phyloP scores from a whole-genome alignment of 2,329 filamentous ascomycete species.

The Penicillium sp. region DNA sequence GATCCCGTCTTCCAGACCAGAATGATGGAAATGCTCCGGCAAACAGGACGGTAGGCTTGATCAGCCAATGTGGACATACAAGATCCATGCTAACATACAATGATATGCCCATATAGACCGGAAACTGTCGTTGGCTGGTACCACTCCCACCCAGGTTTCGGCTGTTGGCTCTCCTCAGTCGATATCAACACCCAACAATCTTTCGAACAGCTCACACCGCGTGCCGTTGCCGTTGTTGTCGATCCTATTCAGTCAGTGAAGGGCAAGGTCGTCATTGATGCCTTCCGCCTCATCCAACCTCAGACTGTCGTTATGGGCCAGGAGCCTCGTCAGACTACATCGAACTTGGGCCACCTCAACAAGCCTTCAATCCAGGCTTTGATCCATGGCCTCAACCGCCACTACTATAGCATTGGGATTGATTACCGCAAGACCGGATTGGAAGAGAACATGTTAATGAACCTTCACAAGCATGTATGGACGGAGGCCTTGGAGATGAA shows the following conservation, averaged over 20 bases:
- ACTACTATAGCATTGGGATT: conserved; percentile 99
- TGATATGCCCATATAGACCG: conserved; percentile 55
- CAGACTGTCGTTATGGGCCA: conserved; percentile 97
- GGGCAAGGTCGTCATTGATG: conserved; percentile 98
- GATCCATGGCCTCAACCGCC: conserved; percentile 94
- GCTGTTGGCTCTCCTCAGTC: conserved; percentile 97
- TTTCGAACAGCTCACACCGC: conserved; percentile 97
- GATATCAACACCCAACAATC: conserved; percentile 99
- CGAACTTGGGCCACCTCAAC: conserved; percentile 95
- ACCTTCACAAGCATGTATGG: conserved; percentile 99
- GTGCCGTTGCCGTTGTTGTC: conserved; percentile 94
- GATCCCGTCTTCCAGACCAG: conserved; percentile 99
- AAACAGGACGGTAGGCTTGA: conserved; percentile 79
- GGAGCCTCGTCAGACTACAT: conserved; percentile 95
- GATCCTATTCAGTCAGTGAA: conserved; percentile 99
- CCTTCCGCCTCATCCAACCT: conserved; percentile 96
- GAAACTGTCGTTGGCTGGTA: conserved; percentile 99
- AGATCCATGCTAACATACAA: conserved; percentile 10
- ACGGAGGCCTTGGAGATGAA: conserved; percentile 97
- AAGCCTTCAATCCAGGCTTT: conserved; percentile 99
- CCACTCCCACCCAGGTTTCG: conserved; percentile 97
- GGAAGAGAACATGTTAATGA: conserved; percentile 99
- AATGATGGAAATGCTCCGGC: conserved; percentile 99
- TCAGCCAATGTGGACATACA: background rate
- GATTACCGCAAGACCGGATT: conserved; percentile 96